Percentiles rank a stretch among this genome's conserved stretches.
These are phyloP conservation scores for Acacia confusa DNA, from an alignment of 306 rosid genomes.

Conservation along the genomic window DNA sequence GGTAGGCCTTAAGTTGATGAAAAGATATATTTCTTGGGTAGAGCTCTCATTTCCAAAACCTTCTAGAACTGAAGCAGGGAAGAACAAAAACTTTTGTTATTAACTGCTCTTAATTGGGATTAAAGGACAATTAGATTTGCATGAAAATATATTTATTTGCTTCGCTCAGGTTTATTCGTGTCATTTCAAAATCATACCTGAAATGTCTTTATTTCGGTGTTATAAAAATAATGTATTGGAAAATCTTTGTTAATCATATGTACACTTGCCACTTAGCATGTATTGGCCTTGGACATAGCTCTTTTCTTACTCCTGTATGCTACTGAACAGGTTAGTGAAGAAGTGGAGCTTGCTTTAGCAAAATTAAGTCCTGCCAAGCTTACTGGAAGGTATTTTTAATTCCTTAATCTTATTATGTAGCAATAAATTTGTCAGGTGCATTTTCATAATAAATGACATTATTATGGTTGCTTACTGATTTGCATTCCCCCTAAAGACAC, in stretches of 20 bases:
- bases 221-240: constrained; percentile 7
- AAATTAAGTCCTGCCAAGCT: constrained; percentile 47
- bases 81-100: background rate
- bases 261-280: constrained; percentile 23
- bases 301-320: constrained; percentile 24
- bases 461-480: background rate
- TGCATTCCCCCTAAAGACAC: background rate
- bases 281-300: constrained; percentile 10
- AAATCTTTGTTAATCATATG: constrained; percentile 3
- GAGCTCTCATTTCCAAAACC: constrained; percentile 23
- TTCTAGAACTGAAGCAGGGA: constrained; percentile 11
- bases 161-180: constrained; percentile 1
- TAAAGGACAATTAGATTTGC: background rate
- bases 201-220: background rate
- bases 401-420: constrained; percentile 7
- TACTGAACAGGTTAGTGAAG: constrained; percentile 58
- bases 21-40: background rate
- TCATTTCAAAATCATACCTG: constrained; percentile 7
- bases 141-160: constrained; percentile 17
- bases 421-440: background rate
- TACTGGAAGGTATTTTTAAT: constrained; percentile 47
- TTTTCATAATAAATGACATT: constrained; percentile 11
- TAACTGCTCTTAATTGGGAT: background rate
- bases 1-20: constrained; percentile 14
- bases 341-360: constrained; percentile 69